Percentiles rank a stretch among this genome's conserved stretches.
phyloP scores from a whole-genome alignment of 2,329 filamentous ascomycete genomes.

The Huntiella moniliformis region DNA sequence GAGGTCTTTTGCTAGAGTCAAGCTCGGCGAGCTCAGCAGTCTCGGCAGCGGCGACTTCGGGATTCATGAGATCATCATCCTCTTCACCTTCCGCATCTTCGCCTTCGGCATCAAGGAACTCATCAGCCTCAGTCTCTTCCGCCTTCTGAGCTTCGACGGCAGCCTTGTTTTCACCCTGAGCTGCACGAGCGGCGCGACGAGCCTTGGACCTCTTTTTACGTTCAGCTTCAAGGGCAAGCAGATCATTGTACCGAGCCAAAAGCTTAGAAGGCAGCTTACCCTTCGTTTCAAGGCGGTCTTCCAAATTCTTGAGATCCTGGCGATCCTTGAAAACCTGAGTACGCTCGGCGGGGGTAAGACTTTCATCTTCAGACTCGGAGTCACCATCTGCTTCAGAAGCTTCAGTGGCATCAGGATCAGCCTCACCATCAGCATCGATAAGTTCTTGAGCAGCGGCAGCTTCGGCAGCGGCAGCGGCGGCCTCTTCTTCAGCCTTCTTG shows the following conservation, averaged over 20 bases:
- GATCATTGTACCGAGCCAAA: slow-evolving; percentile 6
- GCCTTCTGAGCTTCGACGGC: neutral
- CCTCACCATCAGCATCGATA: neutral
- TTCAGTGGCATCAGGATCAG: neutral
- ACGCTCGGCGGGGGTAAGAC: slow-evolving; percentile 1
- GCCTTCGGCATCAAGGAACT: slow-evolving; percentile 7
- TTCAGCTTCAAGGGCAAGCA: slow-evolving; percentile 2
- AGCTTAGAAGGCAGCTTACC: slow-evolving; percentile 5
- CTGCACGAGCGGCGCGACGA: slow-evolving; percentile 20
- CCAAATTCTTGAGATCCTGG: slow-evolving; percentile 1
- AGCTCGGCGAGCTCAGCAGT: slow-evolving; percentile 21
- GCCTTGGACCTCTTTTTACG: slow-evolving; percentile 13
- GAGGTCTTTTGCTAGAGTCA: slow-evolving; percentile 15
- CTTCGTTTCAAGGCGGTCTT: slow-evolving; percentile 5
- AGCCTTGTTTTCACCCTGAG: slow-evolving; percentile 16
- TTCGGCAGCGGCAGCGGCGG: neutral
- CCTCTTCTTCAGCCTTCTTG: neutral
- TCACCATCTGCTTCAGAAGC: neutral
- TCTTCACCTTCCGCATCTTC: neutral
- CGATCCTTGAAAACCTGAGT: slow-evolving; percentile 5
- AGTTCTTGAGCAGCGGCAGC: neutral
- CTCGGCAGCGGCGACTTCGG: slow-evolving; percentile 15
- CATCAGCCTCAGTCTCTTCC: slow-evolving; percentile 1
- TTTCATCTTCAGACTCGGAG: slow-evolving; percentile 3
- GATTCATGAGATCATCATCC: slow-evolving; percentile 3